These are phyloP conservation scores for Hypomontagnella monticulosa DNA, from an alignment of 495 filamentous ascomycete species.

Conservation along the genomic window DNA sequence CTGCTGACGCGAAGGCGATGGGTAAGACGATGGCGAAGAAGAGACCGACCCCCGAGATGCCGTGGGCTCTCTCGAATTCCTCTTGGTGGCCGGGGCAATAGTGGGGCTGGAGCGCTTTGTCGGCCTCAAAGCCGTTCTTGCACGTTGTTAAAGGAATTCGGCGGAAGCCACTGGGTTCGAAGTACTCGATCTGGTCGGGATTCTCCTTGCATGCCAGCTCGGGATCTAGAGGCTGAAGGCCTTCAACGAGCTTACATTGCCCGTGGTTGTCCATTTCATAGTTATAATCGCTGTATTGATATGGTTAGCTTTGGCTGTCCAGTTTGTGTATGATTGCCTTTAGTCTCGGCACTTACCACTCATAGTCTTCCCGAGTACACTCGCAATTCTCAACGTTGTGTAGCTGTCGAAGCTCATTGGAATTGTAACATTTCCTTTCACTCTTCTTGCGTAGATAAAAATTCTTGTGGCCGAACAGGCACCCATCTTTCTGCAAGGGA, in stretches of 20 bases:
- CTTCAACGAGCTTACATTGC: constrained; percentile 77
- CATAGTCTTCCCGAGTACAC: constrained; percentile 86
- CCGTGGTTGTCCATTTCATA: constrained; percentile 79
- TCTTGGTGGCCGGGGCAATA: constrained; percentile 81
- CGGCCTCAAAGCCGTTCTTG: constrained; percentile 73
- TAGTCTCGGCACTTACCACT: constrained; percentile 73
- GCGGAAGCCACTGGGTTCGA: constrained; percentile 86
- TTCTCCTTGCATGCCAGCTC: constrained; percentile 71
- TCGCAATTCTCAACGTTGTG: constrained; percentile 78
- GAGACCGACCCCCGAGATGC: constrained; percentile 75
- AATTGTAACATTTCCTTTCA: constrained; percentile 79
- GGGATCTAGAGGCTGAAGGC: constrained; percentile 73
- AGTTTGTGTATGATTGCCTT: background rate
- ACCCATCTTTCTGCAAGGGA: constrained; percentile 76
- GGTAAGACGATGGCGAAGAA: constrained; percentile 87
- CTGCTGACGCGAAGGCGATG: constrained; percentile 69
- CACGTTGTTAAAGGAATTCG: constrained; percentile 90
- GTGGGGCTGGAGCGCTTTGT: constrained; percentile 63
- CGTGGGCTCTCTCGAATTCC: constrained; percentile 77
- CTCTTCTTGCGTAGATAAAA: constrained; percentile 90
- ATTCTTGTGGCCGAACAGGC: constrained; percentile 90
- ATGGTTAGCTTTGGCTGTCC: constrained; percentile 11
- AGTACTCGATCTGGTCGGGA: constrained; percentile 75
- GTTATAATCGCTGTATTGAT: constrained; percentile 82
- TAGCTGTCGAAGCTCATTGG: constrained; percentile 69